Evolutionary conservation across 345 rosid species (phyloP).

Genomic region (Citrus reticulata): DNA sequence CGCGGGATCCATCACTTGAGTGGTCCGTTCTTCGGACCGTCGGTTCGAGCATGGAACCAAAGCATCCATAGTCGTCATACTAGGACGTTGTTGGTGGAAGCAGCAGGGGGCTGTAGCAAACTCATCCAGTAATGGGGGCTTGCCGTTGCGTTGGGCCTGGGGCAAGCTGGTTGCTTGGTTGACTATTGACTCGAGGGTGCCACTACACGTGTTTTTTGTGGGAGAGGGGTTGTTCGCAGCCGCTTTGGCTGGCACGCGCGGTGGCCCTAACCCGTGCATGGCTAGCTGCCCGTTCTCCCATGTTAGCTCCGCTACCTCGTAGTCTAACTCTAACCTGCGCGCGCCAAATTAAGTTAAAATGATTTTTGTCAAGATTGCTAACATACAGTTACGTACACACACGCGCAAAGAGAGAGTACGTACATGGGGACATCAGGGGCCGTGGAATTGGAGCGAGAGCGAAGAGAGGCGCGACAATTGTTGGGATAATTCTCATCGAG

Average conservation of each 20-base stretch:
- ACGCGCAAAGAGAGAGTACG: background rate
- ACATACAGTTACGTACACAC: too few relatives aligned
- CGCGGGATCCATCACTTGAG: conserved; percentile 21
- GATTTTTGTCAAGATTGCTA: background rate
- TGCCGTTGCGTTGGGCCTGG: background rate
- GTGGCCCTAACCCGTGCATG: conserved; percentile 71
- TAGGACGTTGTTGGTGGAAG: conserved; percentile 35
- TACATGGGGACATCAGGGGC: conserved; percentile 55
- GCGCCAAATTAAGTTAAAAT: too few relatives aligned
- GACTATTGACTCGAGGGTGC: conserved; percentile 88
- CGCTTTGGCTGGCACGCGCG: conserved; percentile 46
- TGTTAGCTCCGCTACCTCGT: conserved; percentile 88
- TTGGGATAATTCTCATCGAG: conserved; percentile 38
- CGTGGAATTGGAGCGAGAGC: conserved; percentile 35
- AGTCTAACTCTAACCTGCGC: conserved; percentile 56
- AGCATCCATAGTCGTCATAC: conserved; percentile 61
- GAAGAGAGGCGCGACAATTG: conserved; percentile 24
- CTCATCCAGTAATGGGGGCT: background rate
- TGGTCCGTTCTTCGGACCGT: conserved; percentile 12
- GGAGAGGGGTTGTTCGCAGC: conserved; percentile 15
- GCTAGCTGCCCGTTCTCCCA: conserved; percentile 93
- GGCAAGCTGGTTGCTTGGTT: conserved; percentile 69
- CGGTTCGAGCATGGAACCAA: conserved; percentile 63
- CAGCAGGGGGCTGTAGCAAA: conserved; percentile 12
- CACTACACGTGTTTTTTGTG: conserved; percentile 17